A percentile compares a stretch with the other conserved stretches of the same genome.
Evolutionary conservation across 2,329 filamentous ascomycete genomes (phyloP).

Genomic region (Amylocarpus encephaloides): DNA sequence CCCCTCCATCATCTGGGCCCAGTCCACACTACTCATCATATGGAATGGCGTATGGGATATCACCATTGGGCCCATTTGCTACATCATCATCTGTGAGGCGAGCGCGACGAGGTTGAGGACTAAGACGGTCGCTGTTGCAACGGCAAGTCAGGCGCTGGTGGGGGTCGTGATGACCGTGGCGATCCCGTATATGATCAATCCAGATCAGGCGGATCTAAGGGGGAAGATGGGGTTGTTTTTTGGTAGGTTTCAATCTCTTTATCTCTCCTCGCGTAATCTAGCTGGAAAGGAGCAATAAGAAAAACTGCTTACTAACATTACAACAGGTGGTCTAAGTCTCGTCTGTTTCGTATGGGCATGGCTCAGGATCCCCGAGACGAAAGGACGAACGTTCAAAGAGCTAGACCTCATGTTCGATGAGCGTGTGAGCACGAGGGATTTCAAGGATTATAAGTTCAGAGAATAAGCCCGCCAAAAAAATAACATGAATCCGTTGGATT

Average conservation of each 20-base stretch:
- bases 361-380: constrained; percentile 38
- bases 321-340: constrained; percentile 35
- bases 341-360: constrained; percentile 36
- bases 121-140: constrained; percentile 24
- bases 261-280: too few relatives aligned
- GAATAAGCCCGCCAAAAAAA: background rate
- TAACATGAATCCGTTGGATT: too few relatives aligned
- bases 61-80: constrained; percentile 34
- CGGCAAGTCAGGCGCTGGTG: constrained; percentile 16
- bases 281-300: too few relatives aligned
- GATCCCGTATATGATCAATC: constrained; percentile 32
- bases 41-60: constrained; percentile 22
- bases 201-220: constrained; percentile 28
- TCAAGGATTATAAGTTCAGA: constrained; percentile 22
- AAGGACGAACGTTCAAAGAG: constrained; percentile 40
- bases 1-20: constrained; percentile 17
- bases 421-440: constrained; percentile 31
- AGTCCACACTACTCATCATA: constrained; percentile 9
- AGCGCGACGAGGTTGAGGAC: constrained; percentile 38
- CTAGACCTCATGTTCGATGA: constrained; percentile 40
- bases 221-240: constrained; percentile 30
- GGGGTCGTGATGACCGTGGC: constrained; percentile 21
- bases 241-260: constrained; percentile 18
- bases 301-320: background rate
- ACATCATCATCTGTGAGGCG: constrained; percentile 38